Percentiles rank a stretch among this genome's conserved stretches.
Conservation (phyloP, 2,329 filamentous ascomycete species). For the Phialophora expanda region DNA sequence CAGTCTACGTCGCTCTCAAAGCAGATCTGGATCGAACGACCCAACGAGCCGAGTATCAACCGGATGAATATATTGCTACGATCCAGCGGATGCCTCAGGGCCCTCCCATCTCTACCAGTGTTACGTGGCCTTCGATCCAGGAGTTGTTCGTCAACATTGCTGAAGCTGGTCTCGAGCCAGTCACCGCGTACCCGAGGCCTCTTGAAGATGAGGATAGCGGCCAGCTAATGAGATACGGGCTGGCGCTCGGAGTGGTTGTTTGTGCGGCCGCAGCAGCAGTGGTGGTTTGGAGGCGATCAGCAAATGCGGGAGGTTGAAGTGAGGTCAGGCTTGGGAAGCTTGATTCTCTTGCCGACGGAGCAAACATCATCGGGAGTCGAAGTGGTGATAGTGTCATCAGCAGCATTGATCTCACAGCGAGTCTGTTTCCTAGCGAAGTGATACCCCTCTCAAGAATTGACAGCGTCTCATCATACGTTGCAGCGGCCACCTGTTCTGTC, state of each 20-base stretch:
- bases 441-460: neutral
- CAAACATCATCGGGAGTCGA: neutral
- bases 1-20: slow-evolving; percentile 91
- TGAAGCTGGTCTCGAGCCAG: slow-evolving; percentile 88
- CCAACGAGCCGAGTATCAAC: slow-evolving; percentile 88
- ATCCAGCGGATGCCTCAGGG: slow-evolving; percentile 75
- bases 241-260: slow-evolving; percentile 75
- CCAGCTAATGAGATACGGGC: slow-evolving; percentile 83
- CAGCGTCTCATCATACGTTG: neutral
- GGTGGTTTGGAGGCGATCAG: slow-evolving; percentile 63
- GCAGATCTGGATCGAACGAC: slow-evolving; percentile 96
- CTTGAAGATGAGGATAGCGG: slow-evolving; percentile 69
- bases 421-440: slow-evolving; percentile 2
- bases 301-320: slow-evolving; percentile 16
- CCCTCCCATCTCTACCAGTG: slow-evolving; percentile 88
- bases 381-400: neutral
- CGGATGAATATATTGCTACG: slow-evolving; percentile 84
- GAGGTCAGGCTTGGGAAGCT: neutral
- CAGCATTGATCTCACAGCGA: neutral
- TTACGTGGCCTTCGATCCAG: slow-evolving; percentile 90
- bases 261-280: slow-evolving; percentile 64
- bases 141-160: slow-evolving; percentile 92
- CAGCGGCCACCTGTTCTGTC: neutral
- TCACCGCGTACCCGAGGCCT: slow-evolving; percentile 83
- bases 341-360: neutral